A percentile compares a stretch with the other conserved stretches of the same genome.
Conservation (phyloP, 768 basidiomycete genomes). For the Flagelloscypha sp. region DNA sequence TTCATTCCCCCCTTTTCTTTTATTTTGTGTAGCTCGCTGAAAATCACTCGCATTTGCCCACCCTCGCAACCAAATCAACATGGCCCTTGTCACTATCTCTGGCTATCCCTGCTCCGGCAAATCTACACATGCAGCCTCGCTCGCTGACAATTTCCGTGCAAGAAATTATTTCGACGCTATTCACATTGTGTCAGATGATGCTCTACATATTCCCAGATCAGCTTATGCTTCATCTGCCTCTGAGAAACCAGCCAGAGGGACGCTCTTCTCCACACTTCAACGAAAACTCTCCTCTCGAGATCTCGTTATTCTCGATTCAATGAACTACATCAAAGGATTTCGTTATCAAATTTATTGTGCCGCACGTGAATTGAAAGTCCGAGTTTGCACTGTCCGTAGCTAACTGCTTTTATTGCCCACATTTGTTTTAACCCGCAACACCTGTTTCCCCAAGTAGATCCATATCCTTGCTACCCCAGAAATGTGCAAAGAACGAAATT, state of each 20-base stretch:
- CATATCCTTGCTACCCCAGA: constrained; percentile 71
- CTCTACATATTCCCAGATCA: constrained; percentile 50
- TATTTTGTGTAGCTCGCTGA: too few species aligned
- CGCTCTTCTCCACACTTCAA: constrained; percentile 77
- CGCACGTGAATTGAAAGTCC: constrained; percentile 76
- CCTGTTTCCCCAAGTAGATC: constrained; percentile 39
- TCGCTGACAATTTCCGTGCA: constrained; percentile 43
- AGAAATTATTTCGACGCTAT: constrained; percentile 29
- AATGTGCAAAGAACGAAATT: constrained; percentile 73
- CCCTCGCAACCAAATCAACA: too few species aligned
- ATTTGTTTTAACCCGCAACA: background rate
- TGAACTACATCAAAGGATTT: constrained; percentile 98
- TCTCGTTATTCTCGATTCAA: constrained; percentile 81
- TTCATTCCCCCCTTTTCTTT: too few species aligned
- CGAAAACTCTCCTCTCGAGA: constrained; percentile 63
- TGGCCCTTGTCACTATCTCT: constrained; percentile 89
- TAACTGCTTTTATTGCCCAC: background rate
- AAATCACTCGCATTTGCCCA: too few species aligned
- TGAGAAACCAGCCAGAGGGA: constrained; percentile 84
- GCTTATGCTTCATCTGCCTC: constrained; percentile 44
- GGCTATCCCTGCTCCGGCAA: constrained; percentile 91
- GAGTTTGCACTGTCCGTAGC: constrained; percentile 75
- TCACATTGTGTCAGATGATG: constrained; percentile 64
- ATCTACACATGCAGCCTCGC: constrained; percentile 52
- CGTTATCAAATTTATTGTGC: constrained; percentile 98